Base-by-base conservation (phyloP, 345 rosid species). In the Acer yangbiense region DNA sequence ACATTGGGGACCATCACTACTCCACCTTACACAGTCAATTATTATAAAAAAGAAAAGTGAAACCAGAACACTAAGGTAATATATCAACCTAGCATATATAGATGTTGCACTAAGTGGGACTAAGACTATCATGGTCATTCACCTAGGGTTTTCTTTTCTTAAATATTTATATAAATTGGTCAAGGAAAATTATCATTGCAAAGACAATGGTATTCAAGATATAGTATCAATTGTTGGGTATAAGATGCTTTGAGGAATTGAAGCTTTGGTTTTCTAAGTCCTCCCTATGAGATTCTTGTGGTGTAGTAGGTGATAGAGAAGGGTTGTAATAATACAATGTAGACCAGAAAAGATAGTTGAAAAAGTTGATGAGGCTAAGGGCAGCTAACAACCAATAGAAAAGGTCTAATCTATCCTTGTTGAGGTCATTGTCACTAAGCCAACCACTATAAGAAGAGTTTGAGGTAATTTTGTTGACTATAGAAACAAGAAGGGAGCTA, bases 361-460 rank as follows among this genome's bases (percentile, higher is more conserved):
- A 81, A 55, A 91, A 90, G 82, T 85, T 93, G 82, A 88, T 46
- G 57, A 88, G 67, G 69, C 97, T 86, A 46, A 91, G 76, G 43
- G 73, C 76, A 55, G 97, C 93, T 75, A 93, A 81, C 70, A 89
- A 78, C 91, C 94, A 93, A 75, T 91, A 93, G 82, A 93, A 93
- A 46, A 84, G 86, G 84, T 93, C 88, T 32, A 90, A 78, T 71
- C 85, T 87, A 55, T 87, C 89, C 35, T 83, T 83, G 81, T 90
- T 89, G 7, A 88, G 74, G 79, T 89, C 87, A 54, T 87, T 85
- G 29, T 86, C 87, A 10, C 86, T 82, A 18, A 93, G 81, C 97
- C 95, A 93, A 41, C 95, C 97, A 69, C 78, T 73, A 3, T 75
- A 79, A 9, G 82, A 67, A 13, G 79, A 35, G 68, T 80, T 81